Evolutionary conservation across 1,284 basidiomycete species (phyloP).

Genomic region (Leccinum pachyderme): DNA sequence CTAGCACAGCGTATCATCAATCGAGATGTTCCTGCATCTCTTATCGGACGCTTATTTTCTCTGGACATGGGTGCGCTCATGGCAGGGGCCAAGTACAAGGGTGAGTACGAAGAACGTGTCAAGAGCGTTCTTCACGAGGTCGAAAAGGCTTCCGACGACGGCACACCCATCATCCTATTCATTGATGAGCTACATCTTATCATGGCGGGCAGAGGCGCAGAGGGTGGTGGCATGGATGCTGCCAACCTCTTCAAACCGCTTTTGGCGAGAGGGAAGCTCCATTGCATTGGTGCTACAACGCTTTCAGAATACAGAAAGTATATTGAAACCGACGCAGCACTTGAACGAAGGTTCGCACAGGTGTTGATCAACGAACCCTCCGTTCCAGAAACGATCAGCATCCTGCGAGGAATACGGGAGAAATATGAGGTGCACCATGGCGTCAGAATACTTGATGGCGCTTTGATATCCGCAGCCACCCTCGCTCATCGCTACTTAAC

Average conservation of each 20-base stretch:
- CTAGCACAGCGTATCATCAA: constrained; percentile 96
- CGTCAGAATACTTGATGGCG: constrained; percentile 87
- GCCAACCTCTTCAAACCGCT: constrained; percentile 91
- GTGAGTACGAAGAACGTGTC: constrained; percentile 97
- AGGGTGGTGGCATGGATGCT: constrained; percentile 81
- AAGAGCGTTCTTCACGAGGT: constrained; percentile 92
- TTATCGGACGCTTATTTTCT: constrained; percentile 82
- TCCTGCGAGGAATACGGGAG: constrained; percentile 83
- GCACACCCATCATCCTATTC: constrained; percentile 87
- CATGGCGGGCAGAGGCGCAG: constrained; percentile 79
- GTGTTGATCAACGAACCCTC: constrained; percentile 92
- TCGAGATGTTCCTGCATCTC: constrained; percentile 88
- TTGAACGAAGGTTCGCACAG: constrained; percentile 94
- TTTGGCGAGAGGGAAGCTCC: constrained; percentile 86
- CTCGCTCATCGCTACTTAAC: constrained; percentile 95
- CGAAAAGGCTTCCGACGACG: constrained; percentile 86
- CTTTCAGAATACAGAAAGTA: constrained; percentile 93
- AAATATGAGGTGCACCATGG: constrained; percentile 86
- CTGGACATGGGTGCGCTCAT: constrained; percentile 95
- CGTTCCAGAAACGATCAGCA: constrained; percentile 90
- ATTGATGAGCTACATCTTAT: constrained; percentile 94
- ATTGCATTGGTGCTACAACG: constrained; percentile 92
- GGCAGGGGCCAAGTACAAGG: constrained; percentile 95
- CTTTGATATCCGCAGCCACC: constrained; percentile 88
- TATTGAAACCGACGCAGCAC: constrained; percentile 93